Evolutionary conservation across 164 flowering plant genomes (phyloP).

Genomic region (Tetrastigma voinierianum): DNA sequence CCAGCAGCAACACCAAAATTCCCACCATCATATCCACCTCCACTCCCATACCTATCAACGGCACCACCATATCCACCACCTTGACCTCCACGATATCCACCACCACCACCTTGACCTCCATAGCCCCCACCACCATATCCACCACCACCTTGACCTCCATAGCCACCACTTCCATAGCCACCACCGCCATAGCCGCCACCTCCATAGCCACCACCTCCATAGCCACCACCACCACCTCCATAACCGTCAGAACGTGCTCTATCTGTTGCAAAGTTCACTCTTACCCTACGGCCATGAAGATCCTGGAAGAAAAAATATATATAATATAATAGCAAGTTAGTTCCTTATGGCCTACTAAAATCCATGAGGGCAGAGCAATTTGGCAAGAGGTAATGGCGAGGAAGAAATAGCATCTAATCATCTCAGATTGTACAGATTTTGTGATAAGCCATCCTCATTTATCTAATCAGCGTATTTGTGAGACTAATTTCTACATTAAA

Average conservation of each 20-base stretch:
- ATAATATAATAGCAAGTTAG: background rate
- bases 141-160: constrained; percentile 18
- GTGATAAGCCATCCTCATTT: too few relatives aligned
- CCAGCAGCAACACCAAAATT: constrained; percentile 10
- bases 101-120: constrained; percentile 7
- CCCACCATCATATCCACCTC: constrained; percentile 6
- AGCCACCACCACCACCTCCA: constrained; percentile 23
- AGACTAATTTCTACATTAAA: too few relatives aligned
- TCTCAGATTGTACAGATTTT: too few relatives aligned
- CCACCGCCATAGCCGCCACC: constrained; percentile 18
- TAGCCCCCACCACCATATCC: constrained; percentile 11
- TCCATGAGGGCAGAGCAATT: too few relatives aligned
- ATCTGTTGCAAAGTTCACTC: constrained; percentile 76
- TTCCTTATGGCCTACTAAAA: background rate
- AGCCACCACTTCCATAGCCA: constrained; percentile 21
- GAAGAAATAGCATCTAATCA: too few relatives aligned
- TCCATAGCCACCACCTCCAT: constrained; percentile 17
- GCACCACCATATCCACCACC: constrained; percentile 16
- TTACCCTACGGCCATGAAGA: constrained; percentile 70
- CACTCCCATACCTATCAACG: background rate
- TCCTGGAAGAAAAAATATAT: constrained; percentile 37
- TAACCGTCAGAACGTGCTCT: constrained; percentile 28
- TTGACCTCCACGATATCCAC: constrained; percentile 10
- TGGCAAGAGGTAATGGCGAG: too few relatives aligned
- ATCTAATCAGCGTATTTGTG: too few relatives aligned